Percentiles rank a stretch among this genome's conserved stretches.
phyloP scores from a whole-genome alignment of 257 asterid genomes.

The Ilex aquifolium region DNA sequence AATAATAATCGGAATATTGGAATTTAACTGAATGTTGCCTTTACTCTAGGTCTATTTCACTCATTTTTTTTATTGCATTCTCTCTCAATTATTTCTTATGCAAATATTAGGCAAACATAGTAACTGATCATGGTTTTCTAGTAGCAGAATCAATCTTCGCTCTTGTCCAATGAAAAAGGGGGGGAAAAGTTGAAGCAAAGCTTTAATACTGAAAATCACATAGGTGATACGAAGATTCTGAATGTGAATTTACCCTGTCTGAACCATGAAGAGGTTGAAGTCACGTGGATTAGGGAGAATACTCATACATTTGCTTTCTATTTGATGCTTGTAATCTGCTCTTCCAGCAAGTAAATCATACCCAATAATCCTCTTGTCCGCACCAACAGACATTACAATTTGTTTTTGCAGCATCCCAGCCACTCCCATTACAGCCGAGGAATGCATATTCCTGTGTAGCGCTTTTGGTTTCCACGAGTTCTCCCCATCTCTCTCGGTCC shows the following conservation, averaged over 20 bases:
- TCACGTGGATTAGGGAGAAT: constrained; percentile 85
- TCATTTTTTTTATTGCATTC: no score
- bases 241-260: constrained; percentile 60
- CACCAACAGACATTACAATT: constrained; percentile 75
- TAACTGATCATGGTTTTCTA: no score
- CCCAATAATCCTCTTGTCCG: constrained; percentile 71
- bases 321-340: constrained; percentile 60
- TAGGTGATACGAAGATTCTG: constrained; percentile 1
- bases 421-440: constrained; percentile 94
- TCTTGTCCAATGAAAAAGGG: no score
- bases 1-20: no score
- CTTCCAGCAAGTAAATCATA: constrained; percentile 49
- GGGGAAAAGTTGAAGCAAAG: no score
- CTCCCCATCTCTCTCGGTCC: constrained; percentile 63
- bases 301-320: constrained; percentile 91
- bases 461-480: constrained; percentile 58
- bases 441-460: constrained; percentile 53
- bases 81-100: no score
- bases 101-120: no score
- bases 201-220: neutral
- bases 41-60: no score
- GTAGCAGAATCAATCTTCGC: no score
- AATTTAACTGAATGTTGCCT: no score
- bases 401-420: constrained; percentile 82
- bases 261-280: constrained; percentile 93